Conservation (phyloP, 768 basidiomycete species). For the Thelephora ganbajun region DNA sequence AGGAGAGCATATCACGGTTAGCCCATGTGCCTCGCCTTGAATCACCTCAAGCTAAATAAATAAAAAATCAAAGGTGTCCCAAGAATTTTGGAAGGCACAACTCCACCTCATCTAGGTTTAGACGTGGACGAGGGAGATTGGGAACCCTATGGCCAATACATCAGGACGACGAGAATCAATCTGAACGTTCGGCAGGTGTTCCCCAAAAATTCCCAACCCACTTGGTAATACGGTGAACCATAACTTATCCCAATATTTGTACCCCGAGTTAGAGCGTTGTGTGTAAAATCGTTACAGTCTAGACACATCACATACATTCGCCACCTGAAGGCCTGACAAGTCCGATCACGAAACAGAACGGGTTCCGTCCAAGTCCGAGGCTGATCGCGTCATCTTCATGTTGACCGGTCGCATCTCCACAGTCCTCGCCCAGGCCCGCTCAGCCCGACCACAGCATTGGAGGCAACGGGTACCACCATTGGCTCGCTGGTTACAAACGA, state of each 20-base stretch:
- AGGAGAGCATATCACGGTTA: slow-evolving; percentile 88
- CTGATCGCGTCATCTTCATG: no score
- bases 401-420: no score
- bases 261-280: no score
- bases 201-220: slow-evolving; percentile 47
- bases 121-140: slow-evolving; percentile 29
- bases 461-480: neutral
- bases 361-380: no score
- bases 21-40: slow-evolving; percentile 8
- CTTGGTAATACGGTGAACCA: neutral
- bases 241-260: no score
- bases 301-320: no score
- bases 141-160: slow-evolving; percentile 48
- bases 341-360: no score
- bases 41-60: neutral
- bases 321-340: no score
- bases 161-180: slow-evolving; percentile 66
- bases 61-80: slow-evolving; percentile 68
- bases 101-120: slow-evolving; percentile 44
- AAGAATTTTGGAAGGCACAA: slow-evolving; percentile 67
- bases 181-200: slow-evolving; percentile 87
- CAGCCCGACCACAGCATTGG: no score
- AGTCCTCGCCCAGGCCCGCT: no score
- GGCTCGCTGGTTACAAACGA: neutral
- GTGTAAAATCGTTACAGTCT: no score